Percentiles rank a stretch among this genome's conserved stretches.
Evolutionary conservation across 1,139 yeast genomes (phyloP).

Genomic region (Pneumocystis jirovecii): DNA sequence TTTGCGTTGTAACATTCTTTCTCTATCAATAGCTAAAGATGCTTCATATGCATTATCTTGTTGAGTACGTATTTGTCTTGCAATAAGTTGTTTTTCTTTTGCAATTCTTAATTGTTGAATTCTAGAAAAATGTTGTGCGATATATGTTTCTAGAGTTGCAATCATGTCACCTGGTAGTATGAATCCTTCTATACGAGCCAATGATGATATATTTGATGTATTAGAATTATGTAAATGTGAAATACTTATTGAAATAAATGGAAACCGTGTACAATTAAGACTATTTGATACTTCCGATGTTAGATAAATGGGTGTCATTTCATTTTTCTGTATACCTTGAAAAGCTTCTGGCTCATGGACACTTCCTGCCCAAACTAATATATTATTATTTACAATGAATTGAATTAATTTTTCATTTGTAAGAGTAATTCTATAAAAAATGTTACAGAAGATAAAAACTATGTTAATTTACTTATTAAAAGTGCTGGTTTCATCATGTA

Average conservation of each 20-base stretch:
- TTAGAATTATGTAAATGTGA: slow-evolving; percentile 32
- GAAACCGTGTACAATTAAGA: slow-evolving; percentile 58
- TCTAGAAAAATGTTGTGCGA: slow-evolving; percentile 17
- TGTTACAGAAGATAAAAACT: not conserved
- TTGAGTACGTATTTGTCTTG: slow-evolving; percentile 48
- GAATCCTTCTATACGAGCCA: slow-evolving; percentile 53
- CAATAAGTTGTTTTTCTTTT: slow-evolving; percentile 46
- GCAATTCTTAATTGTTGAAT: slow-evolving; percentile 34
- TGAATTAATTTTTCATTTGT: slow-evolving; percentile 38
- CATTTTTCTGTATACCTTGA: slow-evolving; percentile 26
- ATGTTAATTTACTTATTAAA: slow-evolving; percentile 29
- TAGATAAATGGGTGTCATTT: not conserved
- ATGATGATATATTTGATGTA: slow-evolving; percentile 36
- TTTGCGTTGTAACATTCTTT: slow-evolving; percentile 27
- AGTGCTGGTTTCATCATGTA: slow-evolving; percentile 45
- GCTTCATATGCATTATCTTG: slow-evolving; percentile 69
- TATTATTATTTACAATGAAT: slow-evolving; percentile 36
- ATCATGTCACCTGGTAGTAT: slow-evolving; percentile 21
- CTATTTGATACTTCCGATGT: slow-evolving; percentile 44
- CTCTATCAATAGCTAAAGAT: slow-evolving; percentile 46
- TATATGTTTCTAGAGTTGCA: slow-evolving; percentile 21
- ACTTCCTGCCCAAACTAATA: slow-evolving; percentile 81
- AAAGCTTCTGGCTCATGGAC: slow-evolving; percentile 66
- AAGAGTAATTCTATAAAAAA: slow-evolving; percentile 29
- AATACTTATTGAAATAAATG: slow-evolving; percentile 53